Percentiles rank a stretch among this genome's conserved stretches.
Evolutionary conservation across 139 green algal genomes (phyloP).

Genomic region (Deuterostichococcus epilithicus): DNA sequence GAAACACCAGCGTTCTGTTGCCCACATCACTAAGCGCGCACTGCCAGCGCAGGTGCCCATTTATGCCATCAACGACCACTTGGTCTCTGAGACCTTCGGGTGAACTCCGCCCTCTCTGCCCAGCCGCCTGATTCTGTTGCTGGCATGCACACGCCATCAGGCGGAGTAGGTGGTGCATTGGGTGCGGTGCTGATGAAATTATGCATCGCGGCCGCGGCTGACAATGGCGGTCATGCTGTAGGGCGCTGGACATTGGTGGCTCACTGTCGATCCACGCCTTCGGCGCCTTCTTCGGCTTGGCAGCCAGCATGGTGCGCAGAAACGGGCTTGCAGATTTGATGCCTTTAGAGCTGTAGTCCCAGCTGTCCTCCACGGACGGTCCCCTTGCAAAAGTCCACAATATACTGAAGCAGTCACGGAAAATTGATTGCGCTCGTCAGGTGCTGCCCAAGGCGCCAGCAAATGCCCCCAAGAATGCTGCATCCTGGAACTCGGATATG

Average conservation of each 20-base stretch:
- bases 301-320: constrained; percentile 27
- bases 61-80: constrained; percentile 33
- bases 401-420: not conserved
- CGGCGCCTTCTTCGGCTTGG: constrained; percentile 47
- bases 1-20: no score
- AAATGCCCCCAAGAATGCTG: constrained; percentile 28
- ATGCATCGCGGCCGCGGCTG: no score
- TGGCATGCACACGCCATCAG: no score
- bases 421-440: not conserved
- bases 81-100: constrained; percentile 5
- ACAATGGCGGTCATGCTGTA: not conserved
- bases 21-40: not conserved
- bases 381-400: not conserved
- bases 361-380: no score
- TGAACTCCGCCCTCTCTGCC: not conserved
- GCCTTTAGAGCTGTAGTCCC: no score
- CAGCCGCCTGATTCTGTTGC: no score
- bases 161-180: no score
- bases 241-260: constrained; percentile 31
- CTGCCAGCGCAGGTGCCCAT: constrained; percentile 30
- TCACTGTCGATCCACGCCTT: constrained; percentile 48
- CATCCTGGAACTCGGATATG: constrained; percentile 33
- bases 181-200: no score
- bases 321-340: no score
- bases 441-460: not conserved